Percentiles rank a stretch among this genome's conserved stretches.
These are phyloP conservation scores for Penicillium turbatum DNA, from an alignment of 495 filamentous ascomycete genomes.

Conservation along the genomic window DNA sequence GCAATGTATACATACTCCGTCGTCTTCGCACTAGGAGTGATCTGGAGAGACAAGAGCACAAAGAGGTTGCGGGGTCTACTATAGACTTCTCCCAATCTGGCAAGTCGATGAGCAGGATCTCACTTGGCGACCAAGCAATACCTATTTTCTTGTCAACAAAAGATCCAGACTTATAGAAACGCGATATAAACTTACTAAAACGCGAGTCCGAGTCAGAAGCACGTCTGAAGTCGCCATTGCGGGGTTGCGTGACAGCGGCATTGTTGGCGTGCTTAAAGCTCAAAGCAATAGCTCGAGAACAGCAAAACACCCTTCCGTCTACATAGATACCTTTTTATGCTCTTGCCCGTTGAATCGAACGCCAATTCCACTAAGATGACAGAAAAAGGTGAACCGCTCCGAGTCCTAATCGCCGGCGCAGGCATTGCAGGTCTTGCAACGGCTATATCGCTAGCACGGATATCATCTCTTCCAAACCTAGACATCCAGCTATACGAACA, in stretches of 20 bases:
- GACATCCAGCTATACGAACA: conserved; percentile 45
- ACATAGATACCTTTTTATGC: not conserved
- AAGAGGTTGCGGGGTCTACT: not conserved
- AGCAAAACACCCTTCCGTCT: not conserved
- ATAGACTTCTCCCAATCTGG: not conserved
- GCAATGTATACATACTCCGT: conserved; percentile 10
- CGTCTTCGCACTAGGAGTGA: conserved; percentile 6
- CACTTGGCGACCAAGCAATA: not conserved
- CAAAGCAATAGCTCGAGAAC: not conserved
- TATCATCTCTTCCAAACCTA: conserved; percentile 28
- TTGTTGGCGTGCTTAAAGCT: conserved; percentile 25
- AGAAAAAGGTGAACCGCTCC: conserved; percentile 17
- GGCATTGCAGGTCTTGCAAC: conserved; percentile 47
- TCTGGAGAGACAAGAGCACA: not conserved
- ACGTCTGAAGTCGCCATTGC: conserved; percentile 15
- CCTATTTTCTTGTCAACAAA: not conserved
- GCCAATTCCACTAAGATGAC: conserved; percentile 7
- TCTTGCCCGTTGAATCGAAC: not conserved
- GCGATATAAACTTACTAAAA: not conserved
- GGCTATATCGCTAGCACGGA: conserved; percentile 38
- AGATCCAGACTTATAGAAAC: no score
- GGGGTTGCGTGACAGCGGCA: conserved; percentile 19
- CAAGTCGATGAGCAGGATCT: not conserved
- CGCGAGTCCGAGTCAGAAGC: conserved; percentile 2
- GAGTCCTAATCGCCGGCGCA: conserved; percentile 44